A percentile compares a stretch with the other conserved stretches of the same genome.
These are phyloP conservation scores for Aegilops speltoides DNA, from an alignment of 176 grass and related monocot genomes.

Conservation along the genomic window DNA sequence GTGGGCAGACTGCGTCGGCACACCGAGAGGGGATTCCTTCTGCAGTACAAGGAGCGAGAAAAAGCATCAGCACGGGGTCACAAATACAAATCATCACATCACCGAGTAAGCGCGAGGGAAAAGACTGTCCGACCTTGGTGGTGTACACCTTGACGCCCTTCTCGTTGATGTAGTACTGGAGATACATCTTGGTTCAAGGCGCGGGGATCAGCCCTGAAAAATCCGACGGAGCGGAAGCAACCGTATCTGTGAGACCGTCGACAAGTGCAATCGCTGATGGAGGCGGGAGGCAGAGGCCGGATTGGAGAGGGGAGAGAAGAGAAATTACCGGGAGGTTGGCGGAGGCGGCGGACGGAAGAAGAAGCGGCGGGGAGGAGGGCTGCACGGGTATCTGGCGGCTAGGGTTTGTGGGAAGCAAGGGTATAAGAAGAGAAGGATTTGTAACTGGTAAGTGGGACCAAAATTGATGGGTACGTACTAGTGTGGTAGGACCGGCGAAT, in stretches of 20 bases:
- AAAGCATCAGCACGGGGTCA: background rate
- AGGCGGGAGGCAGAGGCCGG: background rate
- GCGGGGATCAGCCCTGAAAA: background rate
- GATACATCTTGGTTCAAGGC: conserved; percentile 64
- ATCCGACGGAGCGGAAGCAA: background rate
- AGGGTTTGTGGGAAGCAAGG: conserved; percentile 25
- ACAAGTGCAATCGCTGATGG: background rate
- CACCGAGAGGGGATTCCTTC: conserved; percentile 87
- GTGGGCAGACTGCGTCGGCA: conserved; percentile 83
- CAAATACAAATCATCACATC: background rate
- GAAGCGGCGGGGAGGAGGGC: background rate
- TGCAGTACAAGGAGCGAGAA: conserved; percentile 16
- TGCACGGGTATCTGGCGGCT: conserved; percentile 5
- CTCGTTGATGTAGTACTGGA: conserved; percentile 95
- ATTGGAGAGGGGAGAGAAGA: no score
- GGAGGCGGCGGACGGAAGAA: background rate
- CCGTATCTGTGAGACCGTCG: background rate
- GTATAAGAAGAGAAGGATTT: background rate
- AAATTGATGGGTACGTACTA: background rate
- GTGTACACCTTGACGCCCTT: conserved; percentile 97
- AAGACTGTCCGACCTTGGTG: conserved; percentile 58
- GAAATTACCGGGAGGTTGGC: background rate
- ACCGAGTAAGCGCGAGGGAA: no score
- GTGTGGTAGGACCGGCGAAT: no score
- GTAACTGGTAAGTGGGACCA: background rate